phyloP scores from a whole-genome alignment of 345 rosid species.

The Euphorbia tirucalli region DNA sequence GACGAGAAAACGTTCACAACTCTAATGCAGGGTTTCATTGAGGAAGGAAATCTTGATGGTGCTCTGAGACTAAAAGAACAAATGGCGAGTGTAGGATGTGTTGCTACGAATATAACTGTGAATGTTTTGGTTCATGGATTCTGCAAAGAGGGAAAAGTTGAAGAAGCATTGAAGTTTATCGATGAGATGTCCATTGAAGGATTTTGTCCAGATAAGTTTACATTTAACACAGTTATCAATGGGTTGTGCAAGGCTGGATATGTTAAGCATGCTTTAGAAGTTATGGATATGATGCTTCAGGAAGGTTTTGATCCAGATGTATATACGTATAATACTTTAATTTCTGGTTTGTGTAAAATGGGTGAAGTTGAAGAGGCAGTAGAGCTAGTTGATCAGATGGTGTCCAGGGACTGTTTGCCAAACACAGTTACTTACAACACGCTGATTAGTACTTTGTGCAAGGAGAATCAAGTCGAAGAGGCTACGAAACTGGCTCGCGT shows the following conservation, averaged over 20 bases:
- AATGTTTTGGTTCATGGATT: constrained; percentile 87
- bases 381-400: constrained; percentile 75
- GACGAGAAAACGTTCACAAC: constrained; percentile 89
- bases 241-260: constrained; percentile 79
- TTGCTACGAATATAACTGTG: constrained; percentile 56
- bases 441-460: constrained; percentile 73
- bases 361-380: constrained; percentile 80
- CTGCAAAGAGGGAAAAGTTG: constrained; percentile 71
- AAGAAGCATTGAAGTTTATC: constrained; percentile 62
- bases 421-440: constrained; percentile 87
- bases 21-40: constrained; percentile 80
- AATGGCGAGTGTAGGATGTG: constrained; percentile 56
- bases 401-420: constrained; percentile 76
- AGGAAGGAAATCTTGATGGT: constrained; percentile 73
- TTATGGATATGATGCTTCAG: constrained; percentile 83
- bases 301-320: constrained; percentile 84
- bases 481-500: constrained; percentile 65
- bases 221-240: constrained; percentile 74
- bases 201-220: constrained; percentile 71
- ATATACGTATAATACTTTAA: constrained; percentile 71
- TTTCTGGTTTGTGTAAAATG: constrained; percentile 77
- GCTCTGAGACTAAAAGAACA: constrained; percentile 68
- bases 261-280: constrained; percentile 76
- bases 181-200: constrained; percentile 64
- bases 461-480: constrained; percentile 78